Conservation (phyloP, 768 basidiomycete genomes). For the Termitomyces sp. region DNA sequence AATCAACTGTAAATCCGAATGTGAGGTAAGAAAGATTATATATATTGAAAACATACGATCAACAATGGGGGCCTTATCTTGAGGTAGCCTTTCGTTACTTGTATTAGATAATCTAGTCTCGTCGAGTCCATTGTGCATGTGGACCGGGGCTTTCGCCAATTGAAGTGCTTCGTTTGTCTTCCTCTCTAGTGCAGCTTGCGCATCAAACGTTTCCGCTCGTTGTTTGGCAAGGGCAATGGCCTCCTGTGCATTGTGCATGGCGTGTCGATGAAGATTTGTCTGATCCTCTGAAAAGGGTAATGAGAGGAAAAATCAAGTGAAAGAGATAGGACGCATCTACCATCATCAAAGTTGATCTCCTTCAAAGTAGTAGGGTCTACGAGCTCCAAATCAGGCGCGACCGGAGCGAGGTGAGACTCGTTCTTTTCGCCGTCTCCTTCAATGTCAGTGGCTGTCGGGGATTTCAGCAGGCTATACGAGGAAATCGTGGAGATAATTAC, state of each 20-base stretch:
- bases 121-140: slow-evolving; percentile 43
- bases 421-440: slow-evolving; percentile 52
- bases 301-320: not conserved
- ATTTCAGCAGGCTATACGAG: slow-evolving; percentile 12
- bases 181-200: slow-evolving; percentile 71
- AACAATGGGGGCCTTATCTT: slow-evolving; percentile 44
- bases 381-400: slow-evolving; percentile 53
- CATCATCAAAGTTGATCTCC: slow-evolving; percentile 89
- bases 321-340: slow-evolving; percentile 29
- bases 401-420: slow-evolving; percentile 33
- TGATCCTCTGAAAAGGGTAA: slow-evolving; percentile 59
- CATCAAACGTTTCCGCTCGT: slow-evolving; percentile 82
- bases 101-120: slow-evolving; percentile 34
- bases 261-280: slow-evolving; percentile 80
- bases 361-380: slow-evolving; percentile 46
- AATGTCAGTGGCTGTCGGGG: slow-evolving; percentile 60
- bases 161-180: slow-evolving; percentile 75
- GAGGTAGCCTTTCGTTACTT: slow-evolving; percentile 29
- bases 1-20: slow-evolving; percentile 57
- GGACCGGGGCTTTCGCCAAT: slow-evolving; percentile 52
- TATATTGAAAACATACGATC: slow-evolving; percentile 44
- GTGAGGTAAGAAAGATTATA: slow-evolving; percentile 1
- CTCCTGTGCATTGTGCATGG: slow-evolving; percentile 83
- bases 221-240: slow-evolving; percentile 75
- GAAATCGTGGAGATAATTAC: slow-evolving; percentile 29